Conservation (phyloP, 2,329 filamentous ascomycete species). For the Fusarium sp. region DNA sequence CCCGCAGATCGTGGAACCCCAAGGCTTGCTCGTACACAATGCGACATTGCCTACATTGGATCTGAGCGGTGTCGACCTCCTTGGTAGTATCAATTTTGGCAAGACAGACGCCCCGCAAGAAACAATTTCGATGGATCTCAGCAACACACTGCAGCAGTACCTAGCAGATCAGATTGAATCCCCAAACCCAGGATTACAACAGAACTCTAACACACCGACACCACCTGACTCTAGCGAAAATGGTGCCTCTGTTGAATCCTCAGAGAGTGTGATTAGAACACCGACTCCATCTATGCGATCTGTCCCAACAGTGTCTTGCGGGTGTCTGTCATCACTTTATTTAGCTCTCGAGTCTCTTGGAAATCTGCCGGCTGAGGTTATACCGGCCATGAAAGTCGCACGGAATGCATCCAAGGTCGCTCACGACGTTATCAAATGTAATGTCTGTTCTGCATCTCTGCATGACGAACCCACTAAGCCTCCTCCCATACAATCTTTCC, state of each 20-base stretch:
- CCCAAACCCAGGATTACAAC: conserved; percentile 10
- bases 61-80: conserved; percentile 44
- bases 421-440: conserved; percentile 63
- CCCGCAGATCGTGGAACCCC: conserved; percentile 26
- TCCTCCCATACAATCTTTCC: conserved; percentile 61
- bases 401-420: conserved; percentile 60
- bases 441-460: conserved; percentile 57
- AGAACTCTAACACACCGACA: conserved; percentile 35
- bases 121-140: conserved; percentile 46
- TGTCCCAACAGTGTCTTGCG: conserved; percentile 52
- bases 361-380: conserved; percentile 57
- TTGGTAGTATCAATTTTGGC: conserved; percentile 49
- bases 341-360: conserved; percentile 62
- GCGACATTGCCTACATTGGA: conserved; percentile 19
- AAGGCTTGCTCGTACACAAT: conserved; percentile 12
- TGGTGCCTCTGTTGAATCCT: conserved; percentile 33
- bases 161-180: conserved; percentile 37
- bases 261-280: conserved; percentile 14
- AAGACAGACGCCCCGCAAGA: conserved; percentile 43
- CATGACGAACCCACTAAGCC: conserved; percentile 48
- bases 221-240: conserved; percentile 38
- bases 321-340: conserved; percentile 62
- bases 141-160: conserved; percentile 42
- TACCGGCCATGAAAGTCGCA: conserved; percentile 59
- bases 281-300: conserved; percentile 29